phyloP scores from a whole-genome alignment of 2,329 filamentous ascomycete species.

The Neonectria sp. region DNA sequence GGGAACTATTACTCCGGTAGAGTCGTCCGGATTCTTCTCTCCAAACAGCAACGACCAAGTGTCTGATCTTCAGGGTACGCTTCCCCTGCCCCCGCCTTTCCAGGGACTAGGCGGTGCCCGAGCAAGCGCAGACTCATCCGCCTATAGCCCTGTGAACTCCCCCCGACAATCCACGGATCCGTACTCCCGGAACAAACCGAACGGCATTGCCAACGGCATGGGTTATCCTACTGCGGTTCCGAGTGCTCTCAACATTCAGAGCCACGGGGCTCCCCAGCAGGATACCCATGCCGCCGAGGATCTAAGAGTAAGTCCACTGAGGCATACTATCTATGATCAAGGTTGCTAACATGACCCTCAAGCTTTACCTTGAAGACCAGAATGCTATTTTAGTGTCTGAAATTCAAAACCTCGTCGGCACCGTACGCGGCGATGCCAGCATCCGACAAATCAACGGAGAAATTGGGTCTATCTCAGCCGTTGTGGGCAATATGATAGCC shows the following conservation, averaged over 20 bases:
- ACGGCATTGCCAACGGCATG: slow-evolving; percentile 56
- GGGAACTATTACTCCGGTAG: slow-evolving; percentile 74
- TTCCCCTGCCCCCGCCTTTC: slow-evolving; percentile 70
- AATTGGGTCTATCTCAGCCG: slow-evolving; percentile 78
- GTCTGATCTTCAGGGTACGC: slow-evolving; percentile 54
- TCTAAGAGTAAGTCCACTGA: slow-evolving; percentile 58
- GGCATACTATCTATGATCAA: neutral
- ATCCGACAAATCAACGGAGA: slow-evolving; percentile 78
- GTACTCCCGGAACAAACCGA: slow-evolving; percentile 53
- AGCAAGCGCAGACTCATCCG: slow-evolving; percentile 78
- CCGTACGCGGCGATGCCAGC: slow-evolving; percentile 76
- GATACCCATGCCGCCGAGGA: slow-evolving; percentile 63
- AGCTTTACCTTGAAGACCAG: slow-evolving; percentile 88
- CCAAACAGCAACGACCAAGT: slow-evolving; percentile 62
- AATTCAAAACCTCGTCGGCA: slow-evolving; percentile 85
- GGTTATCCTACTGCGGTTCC: slow-evolving; percentile 55
- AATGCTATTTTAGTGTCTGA: slow-evolving; percentile 84
- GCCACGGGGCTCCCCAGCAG: slow-evolving; percentile 55
- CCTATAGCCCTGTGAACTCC: slow-evolving; percentile 81
- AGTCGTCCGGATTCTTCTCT: slow-evolving; percentile 79
- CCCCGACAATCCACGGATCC: slow-evolving; percentile 71
- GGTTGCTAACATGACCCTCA: slow-evolving; percentile 18
- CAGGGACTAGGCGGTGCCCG: slow-evolving; percentile 70
- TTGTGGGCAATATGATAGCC: slow-evolving; percentile 79
- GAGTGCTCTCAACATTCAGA: slow-evolving; percentile 57